These are phyloP conservation scores for Phoenix roebelenii DNA, from an alignment of 176 grass and related monocot species.

Conservation along the genomic window DNA sequence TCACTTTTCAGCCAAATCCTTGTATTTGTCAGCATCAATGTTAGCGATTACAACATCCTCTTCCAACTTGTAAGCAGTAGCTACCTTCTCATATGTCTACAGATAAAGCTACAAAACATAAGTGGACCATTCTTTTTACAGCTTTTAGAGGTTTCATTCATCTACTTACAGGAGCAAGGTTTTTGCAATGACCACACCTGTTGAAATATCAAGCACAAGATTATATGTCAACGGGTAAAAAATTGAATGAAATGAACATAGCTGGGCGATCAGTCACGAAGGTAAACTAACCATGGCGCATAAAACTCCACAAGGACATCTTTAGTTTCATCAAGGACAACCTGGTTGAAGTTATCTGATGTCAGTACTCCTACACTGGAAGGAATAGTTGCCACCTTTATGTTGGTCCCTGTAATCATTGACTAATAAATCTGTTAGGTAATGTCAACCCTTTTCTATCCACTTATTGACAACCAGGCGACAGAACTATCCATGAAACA, in stretches of 20 bases:
- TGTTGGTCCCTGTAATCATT: conserved; percentile 64
- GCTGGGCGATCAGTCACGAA: too few species aligned
- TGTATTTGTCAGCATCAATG: conserved; percentile 94
- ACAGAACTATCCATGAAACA: too few species aligned
- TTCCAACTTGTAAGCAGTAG: conserved; percentile 60
- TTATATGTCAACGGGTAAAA: not conserved
- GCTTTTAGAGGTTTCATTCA: too few species aligned
- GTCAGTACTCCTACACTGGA: conserved; percentile 71
- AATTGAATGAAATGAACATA: too few species aligned
- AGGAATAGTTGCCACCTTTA: conserved; percentile 70
- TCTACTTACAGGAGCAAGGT: conserved; percentile 89
- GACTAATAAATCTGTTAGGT: not conserved
- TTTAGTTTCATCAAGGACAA: conserved; percentile 92
- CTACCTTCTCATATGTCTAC: conserved; percentile 83
- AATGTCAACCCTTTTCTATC: not conserved
- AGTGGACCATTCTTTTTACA: too few species aligned
- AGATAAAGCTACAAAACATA: not conserved
- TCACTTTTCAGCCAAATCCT: conserved; percentile 79
- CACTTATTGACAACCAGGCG: too few species aligned
- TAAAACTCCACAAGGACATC: conserved; percentile 99
- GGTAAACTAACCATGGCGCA: conserved; percentile 78
- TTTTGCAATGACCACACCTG: conserved; percentile 98
- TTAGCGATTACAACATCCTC: conserved; percentile 76
- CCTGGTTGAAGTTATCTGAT: conserved; percentile 52
- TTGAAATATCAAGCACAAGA: conserved; percentile 23